Conservation (phyloP, 2,329 filamentous ascomycete species). For the Stemphylium lycopersici region DNA sequence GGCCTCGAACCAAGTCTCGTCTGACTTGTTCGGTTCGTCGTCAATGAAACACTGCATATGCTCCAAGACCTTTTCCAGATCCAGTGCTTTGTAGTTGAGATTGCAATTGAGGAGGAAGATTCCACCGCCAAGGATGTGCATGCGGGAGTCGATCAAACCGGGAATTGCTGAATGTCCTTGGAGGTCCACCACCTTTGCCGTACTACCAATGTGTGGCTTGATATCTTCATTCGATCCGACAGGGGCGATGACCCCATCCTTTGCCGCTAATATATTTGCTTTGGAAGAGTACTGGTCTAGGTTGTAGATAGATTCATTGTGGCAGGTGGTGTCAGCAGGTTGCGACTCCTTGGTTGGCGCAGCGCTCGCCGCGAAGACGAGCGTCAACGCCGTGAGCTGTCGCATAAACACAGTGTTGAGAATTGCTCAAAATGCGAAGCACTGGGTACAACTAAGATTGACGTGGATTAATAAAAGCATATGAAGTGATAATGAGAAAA, state of each 20-base stretch:
- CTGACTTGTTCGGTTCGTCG: not conserved
- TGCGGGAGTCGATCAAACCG: slow-evolving; percentile 5
- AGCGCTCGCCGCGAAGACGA: not conserved
- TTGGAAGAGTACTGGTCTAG: slow-evolving; percentile 3
- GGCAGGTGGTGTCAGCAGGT: not conserved
- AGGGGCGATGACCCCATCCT: slow-evolving; percentile 4
- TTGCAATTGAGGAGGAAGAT: slow-evolving; percentile 7
- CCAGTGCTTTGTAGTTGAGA: slow-evolving; percentile 7
- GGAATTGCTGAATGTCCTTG: slow-evolving; percentile 6
- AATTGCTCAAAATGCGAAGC: too few species aligned
- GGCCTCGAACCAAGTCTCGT: slow-evolving; percentile 5
- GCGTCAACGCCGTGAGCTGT: too few species aligned
- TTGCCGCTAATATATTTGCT: not conserved
- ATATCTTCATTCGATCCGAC: slow-evolving; percentile 1
- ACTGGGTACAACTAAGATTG: too few species aligned
- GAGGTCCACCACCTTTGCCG: slow-evolving; percentile 4
- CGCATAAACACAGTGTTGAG: too few species aligned
- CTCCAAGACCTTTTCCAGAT: not conserved
- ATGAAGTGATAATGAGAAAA: too few species aligned
- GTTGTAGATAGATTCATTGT: slow-evolving; percentile 10
- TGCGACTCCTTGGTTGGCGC: not conserved
- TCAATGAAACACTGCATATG: slow-evolving; percentile 5
- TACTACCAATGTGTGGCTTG: not conserved
- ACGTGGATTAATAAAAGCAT: too few species aligned
- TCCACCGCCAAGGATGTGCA: slow-evolving; percentile 7